These are phyloP conservation scores for Strigomonas culicis DNA, from an alignment of 208 protist species.

Conservation along the genomic window DNA sequence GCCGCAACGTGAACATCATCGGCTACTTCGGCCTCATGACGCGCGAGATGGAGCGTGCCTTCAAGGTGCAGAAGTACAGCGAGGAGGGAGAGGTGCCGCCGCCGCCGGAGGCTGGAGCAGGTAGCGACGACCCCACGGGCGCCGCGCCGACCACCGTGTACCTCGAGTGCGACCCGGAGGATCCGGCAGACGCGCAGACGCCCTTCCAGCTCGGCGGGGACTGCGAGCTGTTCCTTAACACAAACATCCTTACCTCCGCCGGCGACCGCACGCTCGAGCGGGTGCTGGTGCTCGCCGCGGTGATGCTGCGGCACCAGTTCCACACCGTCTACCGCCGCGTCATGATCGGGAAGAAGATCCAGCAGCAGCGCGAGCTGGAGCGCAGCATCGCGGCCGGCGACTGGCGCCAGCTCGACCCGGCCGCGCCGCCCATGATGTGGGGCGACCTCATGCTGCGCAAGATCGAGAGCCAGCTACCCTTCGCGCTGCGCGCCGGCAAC, in stretches of 20 bases:
- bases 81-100: constrained; percentile 9
- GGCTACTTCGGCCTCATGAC: constrained; percentile 80
- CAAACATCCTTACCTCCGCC: constrained; percentile 68
- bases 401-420: constrained; percentile 8
- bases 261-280: constrained; percentile 81
- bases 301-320: constrained; percentile 79
- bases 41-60: constrained; percentile 42
- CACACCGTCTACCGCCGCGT: constrained; percentile 41
- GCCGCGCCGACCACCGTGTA: neutral
- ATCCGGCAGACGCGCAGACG: neutral
- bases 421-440: neutral
- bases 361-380: neutral
- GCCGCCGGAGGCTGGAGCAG: neutral
- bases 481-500: neutral
- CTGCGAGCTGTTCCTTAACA: constrained; percentile 44
- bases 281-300: constrained; percentile 69
- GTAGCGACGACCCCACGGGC: neutral
- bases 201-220: neutral
- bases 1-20: constrained; percentile 78
- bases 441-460: too few species aligned
- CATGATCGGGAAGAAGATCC: constrained; percentile 6
- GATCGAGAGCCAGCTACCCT: constrained; percentile 1
- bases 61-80: constrained; percentile 52
- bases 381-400: too few species aligned
- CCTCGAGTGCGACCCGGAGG: neutral